Conservation (phyloP, 306 rosid genomes). For the Lupinus albus region DNA sequence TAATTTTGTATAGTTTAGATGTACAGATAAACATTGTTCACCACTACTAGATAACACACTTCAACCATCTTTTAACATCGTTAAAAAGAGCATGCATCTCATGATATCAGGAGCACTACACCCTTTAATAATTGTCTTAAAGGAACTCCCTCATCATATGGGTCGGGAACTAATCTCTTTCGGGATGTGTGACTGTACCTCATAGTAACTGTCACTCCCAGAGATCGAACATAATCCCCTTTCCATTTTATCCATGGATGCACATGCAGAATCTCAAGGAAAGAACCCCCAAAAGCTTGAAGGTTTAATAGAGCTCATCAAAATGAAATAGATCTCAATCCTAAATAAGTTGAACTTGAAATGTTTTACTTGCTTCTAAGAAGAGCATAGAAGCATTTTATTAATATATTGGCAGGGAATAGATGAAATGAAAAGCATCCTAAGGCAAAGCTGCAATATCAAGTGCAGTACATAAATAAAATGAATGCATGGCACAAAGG, state of each 20-base stretch:
- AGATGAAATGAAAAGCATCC: constrained; percentile 20
- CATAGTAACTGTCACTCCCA: too few relatives aligned
- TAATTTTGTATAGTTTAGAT: too few relatives aligned
- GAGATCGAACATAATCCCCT: too few relatives aligned
- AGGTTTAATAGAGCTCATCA: not conserved
- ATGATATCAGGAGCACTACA: too few relatives aligned
- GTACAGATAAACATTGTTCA: too few relatives aligned
- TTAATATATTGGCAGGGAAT: not conserved
- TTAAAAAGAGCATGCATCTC: too few relatives aligned
- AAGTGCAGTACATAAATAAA: not conserved
- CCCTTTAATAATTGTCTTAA: too few relatives aligned
- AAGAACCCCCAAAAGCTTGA: not conserved
- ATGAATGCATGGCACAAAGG: constrained; percentile 38
- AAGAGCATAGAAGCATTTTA: not conserved
- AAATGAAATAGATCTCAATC: constrained; percentile 9
- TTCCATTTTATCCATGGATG: not conserved
- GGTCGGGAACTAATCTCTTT: too few relatives aligned
- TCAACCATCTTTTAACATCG: too few relatives aligned
- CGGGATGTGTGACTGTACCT: too few relatives aligned
- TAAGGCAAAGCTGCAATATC: constrained; percentile 27
- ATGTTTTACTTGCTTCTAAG: constrained; percentile 12
- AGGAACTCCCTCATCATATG: too few relatives aligned
- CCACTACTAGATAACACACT: too few relatives aligned
- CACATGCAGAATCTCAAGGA: not conserved
- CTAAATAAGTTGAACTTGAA: not conserved